These are phyloP conservation scores for Fusarium sacchari DNA, from an alignment of 2,329 filamentous ascomycete genomes.

Conservation along the genomic window DNA sequence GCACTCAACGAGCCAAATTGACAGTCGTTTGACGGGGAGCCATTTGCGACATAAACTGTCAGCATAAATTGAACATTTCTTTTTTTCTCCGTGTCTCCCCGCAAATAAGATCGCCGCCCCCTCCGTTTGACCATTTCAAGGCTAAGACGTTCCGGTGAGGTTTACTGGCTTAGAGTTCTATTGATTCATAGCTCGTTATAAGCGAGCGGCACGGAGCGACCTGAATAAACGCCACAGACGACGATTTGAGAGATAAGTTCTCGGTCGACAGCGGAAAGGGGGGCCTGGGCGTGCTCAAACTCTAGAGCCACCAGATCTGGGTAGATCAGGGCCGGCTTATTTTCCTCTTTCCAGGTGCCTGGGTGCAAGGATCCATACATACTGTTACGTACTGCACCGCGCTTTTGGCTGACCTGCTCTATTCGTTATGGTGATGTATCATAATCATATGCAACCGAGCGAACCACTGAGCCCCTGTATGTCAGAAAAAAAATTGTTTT, in stretches of 20 bases:
- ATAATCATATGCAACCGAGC: constrained; percentile 8
- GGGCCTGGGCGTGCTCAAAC: not conserved
- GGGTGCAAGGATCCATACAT: not conserved
- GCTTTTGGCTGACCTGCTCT: not conserved
- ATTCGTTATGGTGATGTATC: constrained; percentile 4
- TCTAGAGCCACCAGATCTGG: constrained; percentile 7
- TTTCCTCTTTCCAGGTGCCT: not conserved
- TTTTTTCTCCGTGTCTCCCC: not conserved
- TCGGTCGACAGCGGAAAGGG: not conserved
- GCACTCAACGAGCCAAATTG: not conserved
- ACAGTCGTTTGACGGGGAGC: not conserved
- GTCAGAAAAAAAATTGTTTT: not conserved
- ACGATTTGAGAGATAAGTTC: not conserved
- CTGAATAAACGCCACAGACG: not conserved
- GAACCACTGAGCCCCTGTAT: not conserved
- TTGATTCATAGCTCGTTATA: not conserved
- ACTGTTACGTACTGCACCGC: not conserved
- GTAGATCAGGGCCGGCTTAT: not conserved
- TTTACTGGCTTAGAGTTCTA: not conserved
- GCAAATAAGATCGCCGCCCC: not conserved
- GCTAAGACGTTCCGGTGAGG: not conserved
- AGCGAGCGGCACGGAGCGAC: not conserved
- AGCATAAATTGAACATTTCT: not conserved
- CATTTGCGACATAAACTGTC: not conserved
- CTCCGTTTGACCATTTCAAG: not conserved